A percentile compares a stretch with the other conserved stretches of the same genome.
Conservation (phyloP, 192 early-diverging fungal genomes). For the Martensiomyces pterosporus region DNA sequence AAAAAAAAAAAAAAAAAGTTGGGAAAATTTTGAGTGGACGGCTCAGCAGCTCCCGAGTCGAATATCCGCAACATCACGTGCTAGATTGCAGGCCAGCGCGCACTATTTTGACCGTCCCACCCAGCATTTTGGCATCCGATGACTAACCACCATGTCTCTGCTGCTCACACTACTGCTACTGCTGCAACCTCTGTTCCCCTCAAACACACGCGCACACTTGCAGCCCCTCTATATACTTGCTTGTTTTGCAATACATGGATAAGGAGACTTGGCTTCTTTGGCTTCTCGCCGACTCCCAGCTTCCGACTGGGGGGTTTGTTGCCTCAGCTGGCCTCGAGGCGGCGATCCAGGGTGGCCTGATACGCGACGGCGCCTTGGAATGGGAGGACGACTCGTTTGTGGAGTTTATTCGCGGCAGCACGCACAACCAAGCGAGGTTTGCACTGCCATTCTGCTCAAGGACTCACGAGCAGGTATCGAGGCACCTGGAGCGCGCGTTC, state of each 20-base stretch:
- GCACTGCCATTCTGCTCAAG: constrained; percentile 64
- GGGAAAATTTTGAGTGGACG: background rate
- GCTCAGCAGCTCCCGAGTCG: too few relatives aligned
- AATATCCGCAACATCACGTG: too few relatives aligned
- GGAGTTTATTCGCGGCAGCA: constrained; percentile 55
- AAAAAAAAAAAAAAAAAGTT: background rate
- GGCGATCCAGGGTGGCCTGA: constrained; percentile 66
- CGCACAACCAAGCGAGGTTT: constrained; percentile 67
- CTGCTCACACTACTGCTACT: too few relatives aligned
- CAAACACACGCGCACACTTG: too few relatives aligned
- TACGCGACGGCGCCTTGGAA: constrained; percentile 21
- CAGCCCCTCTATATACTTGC: too few relatives aligned
- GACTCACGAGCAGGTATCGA: constrained; percentile 10
- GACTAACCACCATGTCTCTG: too few relatives aligned
- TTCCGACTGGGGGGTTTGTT: constrained; percentile 95
- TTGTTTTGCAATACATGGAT: too few relatives aligned
- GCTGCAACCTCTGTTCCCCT: too few relatives aligned
- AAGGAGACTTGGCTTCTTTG: constrained; percentile 70
- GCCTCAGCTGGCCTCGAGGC: constrained; percentile 89
- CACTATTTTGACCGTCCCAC: too few relatives aligned
- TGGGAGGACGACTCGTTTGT: constrained; percentile 20
- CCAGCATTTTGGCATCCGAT: too few relatives aligned
- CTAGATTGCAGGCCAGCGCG: too few relatives aligned
- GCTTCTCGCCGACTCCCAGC: constrained; percentile 85
- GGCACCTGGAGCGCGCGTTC: constrained; percentile 6